Base-by-base conservation (phyloP, 148 eudicot species). In the Simmondsia chinensis region DNA sequence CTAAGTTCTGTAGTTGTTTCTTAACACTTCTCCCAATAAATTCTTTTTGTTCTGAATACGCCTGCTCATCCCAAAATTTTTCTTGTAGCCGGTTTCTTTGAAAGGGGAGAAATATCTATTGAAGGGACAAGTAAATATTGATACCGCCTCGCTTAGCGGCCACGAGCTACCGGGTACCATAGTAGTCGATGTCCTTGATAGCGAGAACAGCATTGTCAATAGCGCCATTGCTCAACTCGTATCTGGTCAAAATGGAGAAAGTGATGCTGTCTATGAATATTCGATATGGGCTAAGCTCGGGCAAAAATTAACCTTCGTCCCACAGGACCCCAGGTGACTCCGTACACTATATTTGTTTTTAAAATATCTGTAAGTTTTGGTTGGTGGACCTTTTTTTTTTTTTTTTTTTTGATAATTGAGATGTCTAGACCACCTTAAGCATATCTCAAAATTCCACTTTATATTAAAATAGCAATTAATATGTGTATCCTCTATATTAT, bases 91-190 rank as follows among this genome's bases (percentile, higher is more conserved):
- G 51, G 57, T 91, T 55, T 30, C 65, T 75, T 47, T 91, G 43
- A 79, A 66, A 71, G 99, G 89, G 46, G 86, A 76, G 55, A 91
- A 80, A 39, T 91, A 76, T 76, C 85, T 91, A 15, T 50, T 86
- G 29, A 71, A 60, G 43, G 96, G 99, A 47, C 53, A 74, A 56
- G 75, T 91, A 46, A 62, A 54, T 59, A 67, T 91, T 37, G 83
- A 79, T 60, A 43, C 45, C 20, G 60, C 72, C 54, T 67, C 70
- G 33, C 60, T 57, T 5, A 30, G 44, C 50, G 61, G 62, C 14
- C 50, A 53, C 25, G 68, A 71, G 46, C 52, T 75, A 36, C 89
- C 86, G 28, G 81, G 73, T 28, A 67, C 48, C 53, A 62, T 91
- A 41, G 39, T 54, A 30, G 59, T 91, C 39, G 83, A 68, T 46